Evolutionary conservation across 2,329 filamentous ascomycete species (phyloP).

Genomic region (Setomelanomma holmii): DNA sequence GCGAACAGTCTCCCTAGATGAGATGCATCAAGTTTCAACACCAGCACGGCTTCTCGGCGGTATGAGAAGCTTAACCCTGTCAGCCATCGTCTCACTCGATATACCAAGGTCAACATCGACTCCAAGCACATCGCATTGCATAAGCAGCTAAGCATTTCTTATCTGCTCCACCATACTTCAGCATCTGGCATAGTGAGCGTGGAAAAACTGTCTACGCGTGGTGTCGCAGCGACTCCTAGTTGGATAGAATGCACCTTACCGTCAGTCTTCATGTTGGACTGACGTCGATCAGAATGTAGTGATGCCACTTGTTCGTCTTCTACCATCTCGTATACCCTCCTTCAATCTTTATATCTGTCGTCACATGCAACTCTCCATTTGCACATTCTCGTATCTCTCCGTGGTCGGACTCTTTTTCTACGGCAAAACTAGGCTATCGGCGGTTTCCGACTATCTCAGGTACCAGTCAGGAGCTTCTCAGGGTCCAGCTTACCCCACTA

Average conservation of each 20-base stretch:
- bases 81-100: too few species aligned
- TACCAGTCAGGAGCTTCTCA: slow-evolving; percentile 2
- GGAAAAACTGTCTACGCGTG: background rate
- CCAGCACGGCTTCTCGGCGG: too few species aligned
- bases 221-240: background rate
- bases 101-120: too few species aligned
- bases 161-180: too few species aligned
- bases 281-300: background rate
- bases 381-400: too few species aligned
- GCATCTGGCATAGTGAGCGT: background rate
- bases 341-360: background rate
- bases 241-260: background rate
- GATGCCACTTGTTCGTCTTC: background rate
- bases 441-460: slow-evolving; percentile 18
- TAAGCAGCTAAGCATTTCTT: too few species aligned
- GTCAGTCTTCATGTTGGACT: too few species aligned
- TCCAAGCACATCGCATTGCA: too few species aligned
- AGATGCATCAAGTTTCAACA: too few species aligned
- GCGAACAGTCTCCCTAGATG: too few species aligned
- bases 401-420: background rate
- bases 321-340: background rate
- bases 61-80: too few species aligned
- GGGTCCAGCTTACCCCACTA: slow-evolving; percentile 26
- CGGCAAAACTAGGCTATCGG: slow-evolving; percentile 15
- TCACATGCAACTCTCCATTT: too few species aligned